Evolutionary conservation across 305 asterid genomes (phyloP).

Genomic region (Rubia peregrina): DNA sequence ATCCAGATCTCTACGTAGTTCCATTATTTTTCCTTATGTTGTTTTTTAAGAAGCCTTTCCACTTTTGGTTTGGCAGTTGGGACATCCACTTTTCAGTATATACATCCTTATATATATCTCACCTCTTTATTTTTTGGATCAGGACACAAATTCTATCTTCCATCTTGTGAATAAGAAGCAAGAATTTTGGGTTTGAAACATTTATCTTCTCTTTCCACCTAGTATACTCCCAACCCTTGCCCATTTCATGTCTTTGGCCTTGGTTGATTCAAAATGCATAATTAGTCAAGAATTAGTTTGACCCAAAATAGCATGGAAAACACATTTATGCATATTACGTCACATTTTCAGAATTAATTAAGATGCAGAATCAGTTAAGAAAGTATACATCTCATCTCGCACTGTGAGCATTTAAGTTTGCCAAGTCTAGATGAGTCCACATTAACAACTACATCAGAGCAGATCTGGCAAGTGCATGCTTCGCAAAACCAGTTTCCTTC

Average conservation of each 20-base stretch:
- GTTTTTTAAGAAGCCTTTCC: background rate
- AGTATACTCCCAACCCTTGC: too few relatives aligned
- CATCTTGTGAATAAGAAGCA: too few relatives aligned
- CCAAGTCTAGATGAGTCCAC: conserved; percentile 38
- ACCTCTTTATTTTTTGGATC: too few relatives aligned
- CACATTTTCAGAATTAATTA: background rate
- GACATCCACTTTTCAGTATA: background rate
- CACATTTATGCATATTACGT: background rate
- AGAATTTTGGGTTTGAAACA: too few relatives aligned
- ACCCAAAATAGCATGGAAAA: background rate
- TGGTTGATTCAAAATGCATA: background rate
- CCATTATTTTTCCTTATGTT: background rate
- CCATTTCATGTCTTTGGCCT: too few relatives aligned
- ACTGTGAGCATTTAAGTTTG: conserved; percentile 67
- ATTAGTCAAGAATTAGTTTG: conserved; percentile 12
- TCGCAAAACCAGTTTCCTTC: conserved; percentile 98
- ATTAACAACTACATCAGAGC: conserved; percentile 55
- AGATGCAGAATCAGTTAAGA: conserved; percentile 14
- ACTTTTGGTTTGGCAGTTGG: background rate
- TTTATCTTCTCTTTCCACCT: too few relatives aligned
- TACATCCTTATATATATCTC: background rate
- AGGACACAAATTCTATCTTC: too few relatives aligned
- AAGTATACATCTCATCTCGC: conserved; percentile 67
- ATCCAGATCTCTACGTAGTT: too few relatives aligned
- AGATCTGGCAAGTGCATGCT: conserved; percentile 75